A percentile compares a stretch with the other conserved stretches of the same genome.
phyloP scores from a whole-genome alignment of 257 asterid genomes.

The Primulina huaijiensis region DNA sequence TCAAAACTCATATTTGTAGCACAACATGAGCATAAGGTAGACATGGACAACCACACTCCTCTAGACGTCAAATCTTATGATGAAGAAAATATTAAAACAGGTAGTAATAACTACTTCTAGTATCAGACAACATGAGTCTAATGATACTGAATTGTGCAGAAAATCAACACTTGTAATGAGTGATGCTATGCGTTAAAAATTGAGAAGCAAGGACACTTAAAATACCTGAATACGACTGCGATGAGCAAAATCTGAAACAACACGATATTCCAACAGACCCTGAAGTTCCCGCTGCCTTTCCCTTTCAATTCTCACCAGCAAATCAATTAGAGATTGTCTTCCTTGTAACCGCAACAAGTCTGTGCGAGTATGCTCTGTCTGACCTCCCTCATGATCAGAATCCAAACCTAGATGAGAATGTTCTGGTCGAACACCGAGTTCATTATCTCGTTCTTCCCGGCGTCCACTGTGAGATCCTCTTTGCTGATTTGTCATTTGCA shows the following conservation, averaged over 20 bases:
- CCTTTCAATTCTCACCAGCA: conserved; percentile 50
- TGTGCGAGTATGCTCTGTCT: conserved; percentile 61
- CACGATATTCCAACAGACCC: conserved; percentile 41
- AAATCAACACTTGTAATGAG: too few relatives aligned
- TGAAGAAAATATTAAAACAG: too few relatives aligned
- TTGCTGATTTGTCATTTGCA: conserved; percentile 90
- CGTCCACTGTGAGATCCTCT: conserved; percentile 63
- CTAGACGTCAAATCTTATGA: neutral
- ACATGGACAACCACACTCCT: neutral
- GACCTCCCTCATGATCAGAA: conserved; percentile 53
- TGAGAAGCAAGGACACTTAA: too few relatives aligned
- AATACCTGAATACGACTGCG: conserved; percentile 46
- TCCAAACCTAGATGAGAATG: conserved; percentile 43
- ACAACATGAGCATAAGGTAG: neutral
- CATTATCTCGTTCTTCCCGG: conserved; percentile 45
- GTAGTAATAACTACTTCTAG: neutral
- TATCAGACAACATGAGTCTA: neutral
- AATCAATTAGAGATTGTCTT: conserved; percentile 61
- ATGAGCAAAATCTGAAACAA: conserved; percentile 46
- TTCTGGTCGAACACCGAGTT: conserved; percentile 47
- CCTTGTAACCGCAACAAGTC: conserved; percentile 67
- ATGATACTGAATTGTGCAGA: too few relatives aligned
- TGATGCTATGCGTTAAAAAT: too few relatives aligned
- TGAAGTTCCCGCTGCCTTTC: conserved; percentile 48
- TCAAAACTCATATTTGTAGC: neutral